Evolutionary conservation across 1,284 basidiomycete species (phyloP).

Genomic region (Ceratobasidium sp.): DNA sequence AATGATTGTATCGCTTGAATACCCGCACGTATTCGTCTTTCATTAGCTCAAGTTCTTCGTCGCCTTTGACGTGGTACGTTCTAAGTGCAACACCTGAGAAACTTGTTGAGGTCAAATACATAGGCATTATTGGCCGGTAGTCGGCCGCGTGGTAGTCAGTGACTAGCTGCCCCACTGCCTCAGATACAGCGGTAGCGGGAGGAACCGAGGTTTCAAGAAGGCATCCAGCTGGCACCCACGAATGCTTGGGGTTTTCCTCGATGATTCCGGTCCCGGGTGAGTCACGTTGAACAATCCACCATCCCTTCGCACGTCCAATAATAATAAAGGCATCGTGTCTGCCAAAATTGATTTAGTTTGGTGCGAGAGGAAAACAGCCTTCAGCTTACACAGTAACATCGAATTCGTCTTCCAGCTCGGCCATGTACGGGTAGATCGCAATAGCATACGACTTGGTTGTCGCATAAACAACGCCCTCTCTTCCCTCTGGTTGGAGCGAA

Average conservation of each 20-base stretch:
- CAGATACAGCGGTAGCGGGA: constrained; percentile 80
- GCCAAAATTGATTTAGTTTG: constrained; percentile 26
- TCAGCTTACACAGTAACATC: constrained; percentile 91
- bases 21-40: constrained; percentile 92
- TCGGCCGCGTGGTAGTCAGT: constrained; percentile 46
- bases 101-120: constrained; percentile 91
- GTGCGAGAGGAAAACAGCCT: constrained; percentile 32
- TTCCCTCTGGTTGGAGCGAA: constrained; percentile 24
- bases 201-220: constrained; percentile 91
- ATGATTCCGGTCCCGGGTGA: constrained; percentile 86
- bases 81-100: constrained; percentile 95
- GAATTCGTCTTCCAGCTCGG: constrained; percentile 97
- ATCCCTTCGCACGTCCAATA: constrained; percentile 92
- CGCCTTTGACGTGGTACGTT: constrained; percentile 92
- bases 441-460: constrained; percentile 88
- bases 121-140: constrained; percentile 77
- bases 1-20: constrained; percentile 98
- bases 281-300: constrained; percentile 99
- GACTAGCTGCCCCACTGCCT: constrained; percentile 61
- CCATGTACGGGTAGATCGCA: constrained; percentile 95
- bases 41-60: constrained; percentile 86
- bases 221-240: constrained; percentile 94
- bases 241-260: constrained; percentile 81
- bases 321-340: constrained; percentile 95
- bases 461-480: constrained; percentile 57